Conservation (phyloP, 2,329 filamentous ascomycete genomes). For the Beauveria bassiana region DNA sequence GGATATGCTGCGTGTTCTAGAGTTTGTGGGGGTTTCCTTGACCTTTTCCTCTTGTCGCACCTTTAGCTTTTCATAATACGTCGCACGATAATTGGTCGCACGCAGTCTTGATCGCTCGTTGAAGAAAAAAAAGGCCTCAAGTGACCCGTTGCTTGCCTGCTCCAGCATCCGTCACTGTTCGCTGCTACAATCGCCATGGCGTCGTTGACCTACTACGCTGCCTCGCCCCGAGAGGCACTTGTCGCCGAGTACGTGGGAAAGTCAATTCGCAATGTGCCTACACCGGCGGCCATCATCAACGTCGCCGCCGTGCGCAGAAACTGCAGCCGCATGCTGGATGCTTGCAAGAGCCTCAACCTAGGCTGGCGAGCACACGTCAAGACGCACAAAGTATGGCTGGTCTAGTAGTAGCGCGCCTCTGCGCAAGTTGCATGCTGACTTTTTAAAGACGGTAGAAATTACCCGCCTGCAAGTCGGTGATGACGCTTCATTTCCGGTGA, state of each 20-base stretch:
- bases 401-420: no score
- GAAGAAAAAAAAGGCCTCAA: not conserved
- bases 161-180: not conserved
- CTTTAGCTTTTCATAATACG: not conserved
- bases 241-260: conserved; percentile 42
- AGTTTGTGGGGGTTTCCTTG: not conserved
- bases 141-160: not conserved
- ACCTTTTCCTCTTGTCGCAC: not conserved
- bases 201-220: conserved; percentile 17
- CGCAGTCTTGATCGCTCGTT: not conserved
- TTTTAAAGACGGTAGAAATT: conserved; percentile 53
- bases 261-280: conserved; percentile 50
- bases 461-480: conserved; percentile 63
- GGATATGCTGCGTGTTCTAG: not conserved
- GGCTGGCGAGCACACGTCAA: conserved; percentile 74
- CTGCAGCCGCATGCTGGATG: conserved; percentile 63
- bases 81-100: not conserved
- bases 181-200: conserved; percentile 13
- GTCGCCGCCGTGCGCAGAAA: conserved; percentile 57
- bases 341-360: conserved; percentile 50
- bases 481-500: conserved; percentile 36
- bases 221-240: conserved; percentile 18
- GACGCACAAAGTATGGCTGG: conserved; percentile 61
- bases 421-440: not conserved
- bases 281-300: conserved; percentile 63